Conservation (phyloP, 2,329 filamentous ascomycete species). For the Alternaria gansuensis region DNA sequence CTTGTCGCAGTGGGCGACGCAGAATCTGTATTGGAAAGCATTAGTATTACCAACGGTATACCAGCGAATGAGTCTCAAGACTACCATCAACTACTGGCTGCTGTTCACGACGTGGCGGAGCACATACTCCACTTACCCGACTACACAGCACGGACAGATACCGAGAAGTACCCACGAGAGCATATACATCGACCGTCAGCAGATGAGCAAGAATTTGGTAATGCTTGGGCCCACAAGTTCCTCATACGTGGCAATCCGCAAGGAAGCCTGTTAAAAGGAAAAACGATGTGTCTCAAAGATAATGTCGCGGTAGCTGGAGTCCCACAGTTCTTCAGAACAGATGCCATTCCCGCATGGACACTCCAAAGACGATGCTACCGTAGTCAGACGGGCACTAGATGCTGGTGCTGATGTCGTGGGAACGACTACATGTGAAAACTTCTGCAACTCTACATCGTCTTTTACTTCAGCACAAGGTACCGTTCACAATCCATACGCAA, state of each 20-base stretch:
- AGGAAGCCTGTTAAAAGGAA: conserved; percentile 46
- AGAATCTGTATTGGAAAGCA: conserved; percentile 32
- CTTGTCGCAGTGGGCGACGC: conserved; percentile 36
- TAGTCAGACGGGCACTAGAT: conserved; percentile 62
- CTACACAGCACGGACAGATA: conserved; percentile 57
- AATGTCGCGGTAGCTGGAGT: conserved; percentile 64
- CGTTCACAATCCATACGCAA: conserved; percentile 55
- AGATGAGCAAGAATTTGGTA: conserved; percentile 51
- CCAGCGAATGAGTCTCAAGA: conserved; percentile 53
- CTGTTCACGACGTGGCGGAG: conserved; percentile 62
- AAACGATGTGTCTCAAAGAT: conserved; percentile 63
- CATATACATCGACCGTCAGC: conserved; percentile 54
- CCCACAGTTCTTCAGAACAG: conserved; percentile 63
- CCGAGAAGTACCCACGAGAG: conserved; percentile 57
- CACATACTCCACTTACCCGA: conserved; percentile 57
- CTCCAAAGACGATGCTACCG: conserved; percentile 63
- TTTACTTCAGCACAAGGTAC: conserved; percentile 57
- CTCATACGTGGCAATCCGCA: conserved; percentile 52
- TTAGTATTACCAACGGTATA: conserved; percentile 46
- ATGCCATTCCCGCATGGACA: conserved; percentile 60
- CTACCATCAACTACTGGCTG: conserved; percentile 60
- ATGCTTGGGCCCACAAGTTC: conserved; percentile 63
- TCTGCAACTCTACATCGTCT: conserved; percentile 60
- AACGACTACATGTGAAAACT: conserved; percentile 64
- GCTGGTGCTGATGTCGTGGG: conserved; percentile 62